Evolutionary conservation across 148 eudicot genomes (phyloP).

Genomic region (Rhododendron ovatum): DNA sequence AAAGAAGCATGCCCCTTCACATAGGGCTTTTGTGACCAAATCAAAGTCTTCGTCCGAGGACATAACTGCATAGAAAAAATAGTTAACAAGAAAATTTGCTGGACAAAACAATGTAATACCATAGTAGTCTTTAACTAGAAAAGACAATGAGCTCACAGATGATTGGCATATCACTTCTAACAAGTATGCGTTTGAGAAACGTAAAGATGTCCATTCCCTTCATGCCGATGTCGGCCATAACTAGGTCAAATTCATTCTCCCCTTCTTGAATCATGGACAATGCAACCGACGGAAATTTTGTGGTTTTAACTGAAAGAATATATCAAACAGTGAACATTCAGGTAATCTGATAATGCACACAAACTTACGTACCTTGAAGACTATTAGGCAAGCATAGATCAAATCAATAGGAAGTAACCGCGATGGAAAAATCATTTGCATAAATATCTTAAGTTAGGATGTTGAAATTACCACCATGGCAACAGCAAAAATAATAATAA

Average conservation of each 20-base stretch:
- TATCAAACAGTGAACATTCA: not conserved
- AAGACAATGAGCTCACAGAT: slow-evolving; percentile 22
- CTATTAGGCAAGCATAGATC: not conserved
- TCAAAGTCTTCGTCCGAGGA: slow-evolving; percentile 6
- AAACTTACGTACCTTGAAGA: not conserved
- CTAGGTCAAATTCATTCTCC: slow-evolving; percentile 19
- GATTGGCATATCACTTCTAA: slow-evolving; percentile 17
- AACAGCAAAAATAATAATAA: not conserved
- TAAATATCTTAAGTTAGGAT: not conserved
- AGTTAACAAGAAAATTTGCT: not conserved
- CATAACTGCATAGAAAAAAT: slow-evolving; percentile 22
- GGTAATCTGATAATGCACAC: not conserved
- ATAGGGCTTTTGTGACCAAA: slow-evolving; percentile 4
- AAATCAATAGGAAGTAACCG: not conserved
- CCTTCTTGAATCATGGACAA: slow-evolving; percentile 21
- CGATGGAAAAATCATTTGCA: not conserved
- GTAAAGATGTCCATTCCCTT: slow-evolving; percentile 23
- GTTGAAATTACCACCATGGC: not conserved
- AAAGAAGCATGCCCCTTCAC: slow-evolving; percentile 23
- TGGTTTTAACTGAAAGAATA: slow-evolving; percentile 22
- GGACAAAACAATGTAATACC: not conserved
- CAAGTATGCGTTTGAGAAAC: slow-evolving; percentile 12
- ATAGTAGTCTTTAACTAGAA: not conserved
- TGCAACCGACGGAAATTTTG: slow-evolving; percentile 17
- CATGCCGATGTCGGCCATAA: slow-evolving; percentile 30